phyloP scores from a whole-genome alignment of 2,329 filamentous ascomycete species.

The Neonectria ditissima region DNA sequence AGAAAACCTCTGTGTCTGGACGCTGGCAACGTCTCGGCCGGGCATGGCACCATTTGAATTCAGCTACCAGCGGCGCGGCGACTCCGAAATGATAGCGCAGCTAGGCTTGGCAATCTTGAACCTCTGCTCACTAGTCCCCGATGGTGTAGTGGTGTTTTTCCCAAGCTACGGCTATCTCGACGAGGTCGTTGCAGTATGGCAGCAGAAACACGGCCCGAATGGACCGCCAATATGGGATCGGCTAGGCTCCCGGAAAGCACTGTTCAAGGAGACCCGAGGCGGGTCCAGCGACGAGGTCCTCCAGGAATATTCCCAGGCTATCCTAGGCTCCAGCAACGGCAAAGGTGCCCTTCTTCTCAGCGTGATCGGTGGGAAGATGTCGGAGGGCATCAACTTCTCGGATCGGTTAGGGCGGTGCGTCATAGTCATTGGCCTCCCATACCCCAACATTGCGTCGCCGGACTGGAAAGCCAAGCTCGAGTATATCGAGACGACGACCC shows the following conservation, averaged over 20 bases:
- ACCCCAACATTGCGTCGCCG: slow-evolving; percentile 87
- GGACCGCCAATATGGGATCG: slow-evolving; percentile 67
- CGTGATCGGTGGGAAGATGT: slow-evolving; percentile 94
- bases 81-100: slow-evolving; percentile 76
- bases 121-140: slow-evolving; percentile 79
- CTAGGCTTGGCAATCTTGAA: slow-evolving; percentile 80
- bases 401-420: slow-evolving; percentile 90
- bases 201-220: slow-evolving; percentile 48
- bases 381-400: slow-evolving; percentile 98
- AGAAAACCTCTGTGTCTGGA: slow-evolving; percentile 83
- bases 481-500: slow-evolving; percentile 77
- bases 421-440: slow-evolving; percentile 91
- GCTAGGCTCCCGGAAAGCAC: slow-evolving; percentile 68
- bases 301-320: slow-evolving; percentile 76
- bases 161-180: slow-evolving; percentile 94
- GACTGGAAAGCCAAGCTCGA: slow-evolving; percentile 95
- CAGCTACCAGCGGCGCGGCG: slow-evolving; percentile 81
- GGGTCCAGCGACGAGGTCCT: slow-evolving; percentile 77
- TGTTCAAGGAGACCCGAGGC: slow-evolving; percentile 70
- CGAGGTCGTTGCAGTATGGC: slow-evolving; percentile 75
- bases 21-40: slow-evolving; percentile 64
- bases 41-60: slow-evolving; percentile 78
- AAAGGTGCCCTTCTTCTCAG: slow-evolving; percentile 85
- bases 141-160: slow-evolving; percentile 95
- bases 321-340: slow-evolving; percentile 58